Evolutionary conservation across 148 eudicot species (phyloP).

Genomic region (Polygonum maritimum): DNA sequence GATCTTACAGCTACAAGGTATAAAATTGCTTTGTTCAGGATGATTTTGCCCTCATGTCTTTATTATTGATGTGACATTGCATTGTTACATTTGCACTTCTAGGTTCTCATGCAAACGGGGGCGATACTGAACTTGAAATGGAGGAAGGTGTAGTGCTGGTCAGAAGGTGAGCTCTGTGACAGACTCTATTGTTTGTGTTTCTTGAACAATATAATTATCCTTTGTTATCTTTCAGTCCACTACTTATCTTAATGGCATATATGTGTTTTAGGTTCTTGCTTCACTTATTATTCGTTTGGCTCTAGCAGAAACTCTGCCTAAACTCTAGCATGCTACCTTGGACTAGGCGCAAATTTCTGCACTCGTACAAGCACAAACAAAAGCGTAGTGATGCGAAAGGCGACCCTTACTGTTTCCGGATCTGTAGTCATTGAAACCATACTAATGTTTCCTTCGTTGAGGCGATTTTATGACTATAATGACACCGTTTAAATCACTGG

Average conservation of each 20-base stretch:
- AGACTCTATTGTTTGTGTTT: background rate
- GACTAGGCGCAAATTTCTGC: background rate
- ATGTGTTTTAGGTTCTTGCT: conserved; percentile 68
- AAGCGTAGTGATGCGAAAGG: background rate
- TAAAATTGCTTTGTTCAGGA: background rate
- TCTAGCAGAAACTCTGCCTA: conserved; percentile 97
- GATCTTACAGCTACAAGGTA: conserved; percentile 97
- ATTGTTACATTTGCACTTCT: conserved; percentile 8
- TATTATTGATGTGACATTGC: conserved; percentile 5
- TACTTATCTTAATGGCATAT: background rate
- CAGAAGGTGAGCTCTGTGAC: conserved; percentile 52
- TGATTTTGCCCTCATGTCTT: conserved; percentile 9
- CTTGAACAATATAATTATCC: background rate
- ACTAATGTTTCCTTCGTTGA: background rate
- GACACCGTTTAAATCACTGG: background rate
- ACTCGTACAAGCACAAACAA: background rate
- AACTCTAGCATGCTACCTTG: background rate
- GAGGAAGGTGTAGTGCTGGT: conserved; percentile 99
- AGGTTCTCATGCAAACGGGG: conserved; percentile 94
- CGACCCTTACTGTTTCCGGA: too few species aligned
- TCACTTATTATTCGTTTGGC: conserved; percentile 95
- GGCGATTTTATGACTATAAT: background rate
- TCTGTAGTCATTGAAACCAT: too few species aligned
- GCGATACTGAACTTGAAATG: conserved; percentile 96
- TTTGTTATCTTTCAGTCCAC: background rate